phyloP scores from a whole-genome alignment of 225 moss, liverwort and hornwort species.

The Lunularia cruciata region DNA sequence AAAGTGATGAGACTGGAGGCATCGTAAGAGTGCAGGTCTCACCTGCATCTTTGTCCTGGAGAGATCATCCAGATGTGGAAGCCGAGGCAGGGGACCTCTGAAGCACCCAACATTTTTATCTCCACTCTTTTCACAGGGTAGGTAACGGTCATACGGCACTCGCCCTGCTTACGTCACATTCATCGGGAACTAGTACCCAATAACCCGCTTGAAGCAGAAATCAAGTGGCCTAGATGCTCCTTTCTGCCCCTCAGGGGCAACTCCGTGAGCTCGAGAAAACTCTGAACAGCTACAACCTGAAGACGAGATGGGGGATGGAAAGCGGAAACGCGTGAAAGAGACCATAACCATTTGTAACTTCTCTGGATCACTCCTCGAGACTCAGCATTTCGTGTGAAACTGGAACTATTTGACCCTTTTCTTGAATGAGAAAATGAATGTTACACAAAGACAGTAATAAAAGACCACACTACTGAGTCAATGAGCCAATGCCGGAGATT shows the following conservation, averaged over 20 bases:
- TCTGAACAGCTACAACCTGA: neutral
- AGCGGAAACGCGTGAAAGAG: neutral
- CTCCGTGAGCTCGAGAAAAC: neutral
- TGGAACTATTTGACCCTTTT: conserved; percentile 5
- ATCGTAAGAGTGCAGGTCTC: neutral
- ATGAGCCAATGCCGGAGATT: conserved; percentile 19
- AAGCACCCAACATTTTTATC: neutral
- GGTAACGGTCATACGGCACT: neutral
- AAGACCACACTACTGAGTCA: conserved; percentile 21
- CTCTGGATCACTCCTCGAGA: neutral
- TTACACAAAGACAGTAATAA: conserved; percentile 13
- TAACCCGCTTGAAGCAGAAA: neutral
- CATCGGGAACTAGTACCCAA: neutral
- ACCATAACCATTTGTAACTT: neutral
- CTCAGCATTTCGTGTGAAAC: conserved; percentile 11
- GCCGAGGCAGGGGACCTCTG: neutral
- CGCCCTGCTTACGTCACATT: neutral
- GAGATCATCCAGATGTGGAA: neutral
- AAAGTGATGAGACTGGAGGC: neutral
- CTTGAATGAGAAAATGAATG: conserved; percentile 28
- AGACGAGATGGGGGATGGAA: neutral
- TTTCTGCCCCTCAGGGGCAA: neutral
- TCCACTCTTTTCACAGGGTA: neutral
- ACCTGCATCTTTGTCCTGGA: neutral
- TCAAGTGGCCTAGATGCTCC: neutral